phyloP scores from a whole-genome alignment of 306 rosid species.

The Dryas octopetala region DNA sequence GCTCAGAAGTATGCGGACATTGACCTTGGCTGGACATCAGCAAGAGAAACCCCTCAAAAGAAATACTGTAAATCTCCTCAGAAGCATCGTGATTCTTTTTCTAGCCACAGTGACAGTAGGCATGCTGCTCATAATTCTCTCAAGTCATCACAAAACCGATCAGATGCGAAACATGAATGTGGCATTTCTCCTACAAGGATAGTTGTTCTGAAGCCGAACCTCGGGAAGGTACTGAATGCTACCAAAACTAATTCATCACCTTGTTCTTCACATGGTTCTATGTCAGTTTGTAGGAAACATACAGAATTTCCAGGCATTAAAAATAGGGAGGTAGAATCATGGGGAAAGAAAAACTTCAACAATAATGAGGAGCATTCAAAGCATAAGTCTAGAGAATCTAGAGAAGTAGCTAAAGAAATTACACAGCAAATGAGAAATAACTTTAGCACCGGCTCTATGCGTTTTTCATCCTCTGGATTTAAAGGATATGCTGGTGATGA shows the following conservation, averaged over 20 bases:
- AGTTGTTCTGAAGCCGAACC: constrained; percentile 87
- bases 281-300: constrained; percentile 46
- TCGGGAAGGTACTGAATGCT: constrained; percentile 61
- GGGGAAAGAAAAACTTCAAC: constrained; percentile 37
- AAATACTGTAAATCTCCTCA: constrained; percentile 47
- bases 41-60: constrained; percentile 38
- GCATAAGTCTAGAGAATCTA: constrained; percentile 66
- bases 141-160: constrained; percentile 43
- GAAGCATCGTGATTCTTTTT: constrained; percentile 40
- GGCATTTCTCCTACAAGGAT: constrained; percentile 65
- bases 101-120: constrained; percentile 45
- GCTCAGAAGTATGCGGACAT: constrained; percentile 37
- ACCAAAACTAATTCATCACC: constrained; percentile 44
- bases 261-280: constrained; percentile 56
- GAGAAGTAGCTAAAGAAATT: constrained; percentile 75
- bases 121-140: constrained; percentile 40
- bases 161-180: constrained; percentile 42
- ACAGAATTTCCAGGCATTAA: constrained; percentile 41
- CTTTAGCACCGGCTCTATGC: constrained; percentile 33
- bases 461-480: constrained; percentile 48
- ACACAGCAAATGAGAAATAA: constrained; percentile 71
- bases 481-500: constrained; percentile 67
- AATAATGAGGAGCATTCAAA: constrained; percentile 41
- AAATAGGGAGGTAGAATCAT: constrained; percentile 43
- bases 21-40: constrained; percentile 47